phyloP scores from a whole-genome alignment of 2,329 filamentous ascomycete genomes.

The Aspergillus texensis region DNA sequence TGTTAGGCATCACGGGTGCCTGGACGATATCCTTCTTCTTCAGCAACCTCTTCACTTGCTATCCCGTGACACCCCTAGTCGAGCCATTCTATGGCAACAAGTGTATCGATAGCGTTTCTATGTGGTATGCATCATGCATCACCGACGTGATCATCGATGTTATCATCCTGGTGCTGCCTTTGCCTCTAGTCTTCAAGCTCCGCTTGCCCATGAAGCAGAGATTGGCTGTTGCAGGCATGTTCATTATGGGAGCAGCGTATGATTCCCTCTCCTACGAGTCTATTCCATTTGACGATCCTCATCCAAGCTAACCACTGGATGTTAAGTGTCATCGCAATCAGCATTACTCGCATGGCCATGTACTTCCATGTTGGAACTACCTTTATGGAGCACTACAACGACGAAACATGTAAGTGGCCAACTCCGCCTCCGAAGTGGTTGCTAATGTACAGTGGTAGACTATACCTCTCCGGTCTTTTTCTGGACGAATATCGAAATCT shows the following conservation, averaged over 20 bases:
- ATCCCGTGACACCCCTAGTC: conserved; percentile 5
- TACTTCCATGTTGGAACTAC: background rate
- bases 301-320: background rate
- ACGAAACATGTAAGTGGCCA: background rate
- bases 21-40: conserved; percentile 6
- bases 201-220: background rate
- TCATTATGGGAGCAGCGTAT: background rate
- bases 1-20: background rate
- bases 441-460: background rate
- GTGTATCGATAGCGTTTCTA: background rate
- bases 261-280: background rate
- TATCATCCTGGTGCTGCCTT: background rate
- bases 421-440: background rate
- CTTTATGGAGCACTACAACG: background rate
- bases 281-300: background rate
- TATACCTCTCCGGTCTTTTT: conserved; percentile 2
- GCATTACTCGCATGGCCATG: background rate
- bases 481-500: conserved; percentile 6
- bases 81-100: conserved; percentile 9
- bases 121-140: conserved; percentile 1
- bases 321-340: background rate
- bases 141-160: background rate
- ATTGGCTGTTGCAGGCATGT: background rate
- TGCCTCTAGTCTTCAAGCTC: background rate
- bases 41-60: conserved; percentile 5